Base-by-base conservation (phyloP, 2,329 filamentous ascomycete genomes). In the Aureobasidium mangrovei region DNA sequence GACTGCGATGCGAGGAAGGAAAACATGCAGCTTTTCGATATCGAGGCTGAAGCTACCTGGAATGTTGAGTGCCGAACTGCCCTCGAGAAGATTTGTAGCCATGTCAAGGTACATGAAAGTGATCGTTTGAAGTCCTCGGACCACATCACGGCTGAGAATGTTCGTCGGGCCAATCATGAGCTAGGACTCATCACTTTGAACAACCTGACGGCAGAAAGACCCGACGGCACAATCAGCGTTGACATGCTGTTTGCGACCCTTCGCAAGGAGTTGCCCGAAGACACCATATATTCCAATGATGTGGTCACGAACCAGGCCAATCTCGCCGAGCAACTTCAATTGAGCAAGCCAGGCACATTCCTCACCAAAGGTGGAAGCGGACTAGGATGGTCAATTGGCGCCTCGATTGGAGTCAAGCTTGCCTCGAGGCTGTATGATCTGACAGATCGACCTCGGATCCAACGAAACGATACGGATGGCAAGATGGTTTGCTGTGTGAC, bases 1-100 rank as follows among this genome's bases (percentile, higher is more conserved):
- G 82, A 85, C 60, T 70, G 78, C 31, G 82, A 85, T 57, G 81
- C 81, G 0, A 67, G 84, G 29, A 85, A 85, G 55, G 73, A 78
- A 56, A 71, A 75, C 56, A 77, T 79, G 65, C 73, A 75, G 1
- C 68, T 78, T 7, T 78, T 75, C 58, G 78, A 78, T 61, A 70
- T 78, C 56, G 69, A 72, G 4, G 75, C 76, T 6, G 64, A 74
- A 3, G 68, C 68, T 6, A 68, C 75, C 18, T 78, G 72, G 63
- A 70, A 69, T 45, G 75, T 72, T 3, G 74, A 78, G 36, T 69
- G 69, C 7, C 68, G 65, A 44, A 73, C 71, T 0, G 70, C 86
- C 0, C 67, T 94, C 3, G 77, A 79, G 45, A 87, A 94, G 65
- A 70, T 94, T n/a, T 29, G 7, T 18, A 18, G 10, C 18, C 18